Base-by-base conservation (phyloP, 768 basidiomycete species). In the Artomyces pyxidatus region DNA sequence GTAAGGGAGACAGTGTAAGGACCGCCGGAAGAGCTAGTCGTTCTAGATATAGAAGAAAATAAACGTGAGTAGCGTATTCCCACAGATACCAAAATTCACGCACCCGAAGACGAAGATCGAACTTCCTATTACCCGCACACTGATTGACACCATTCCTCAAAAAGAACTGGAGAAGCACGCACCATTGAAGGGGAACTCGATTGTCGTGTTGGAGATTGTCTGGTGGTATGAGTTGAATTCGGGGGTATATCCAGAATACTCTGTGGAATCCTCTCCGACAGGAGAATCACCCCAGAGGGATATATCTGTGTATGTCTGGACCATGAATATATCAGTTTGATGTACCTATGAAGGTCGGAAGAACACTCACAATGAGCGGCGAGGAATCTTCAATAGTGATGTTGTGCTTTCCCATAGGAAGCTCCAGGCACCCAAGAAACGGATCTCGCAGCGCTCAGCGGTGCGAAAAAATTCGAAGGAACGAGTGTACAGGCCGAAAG, bases 371-470 rank as follows among this genome's bases (percentile, higher is more conserved):
- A 12, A 44, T 42, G 3, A 19, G 40, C 2, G 14, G 29, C 23
- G 42, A 54, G 10, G 22, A 49, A 42, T 37, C 45, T 22, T 40
- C 6, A 37, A 55, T 28, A 14, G n/a, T 35, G 22, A 35, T 11
- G 48, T 47, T 28, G 30, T 40, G 11, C 12, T 30, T 25, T 35
- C 12, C 38, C 38, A 43, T 46, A 14, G 14, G 17, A 8, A 3
- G 32, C 3, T 35, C 40, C 11, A 40, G 3, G 11, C 4, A 38
- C 16, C 22, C 7, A 14, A 14, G 5, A 29, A 50, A 29, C 12
- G 45, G 10, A 37, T n/a, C 49, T 29, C 42, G 45, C 46, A 48
- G 50, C 53, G 53, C 50, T 19, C 53, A 10, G 49, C 53, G 37
- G 50, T 35, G 42, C 42, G 39, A 11, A 28, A 26, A 4, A 5